Conservation (phyloP, 805 yeast genomes). For the Wickerhamomyces kurtzmanii region DNA sequence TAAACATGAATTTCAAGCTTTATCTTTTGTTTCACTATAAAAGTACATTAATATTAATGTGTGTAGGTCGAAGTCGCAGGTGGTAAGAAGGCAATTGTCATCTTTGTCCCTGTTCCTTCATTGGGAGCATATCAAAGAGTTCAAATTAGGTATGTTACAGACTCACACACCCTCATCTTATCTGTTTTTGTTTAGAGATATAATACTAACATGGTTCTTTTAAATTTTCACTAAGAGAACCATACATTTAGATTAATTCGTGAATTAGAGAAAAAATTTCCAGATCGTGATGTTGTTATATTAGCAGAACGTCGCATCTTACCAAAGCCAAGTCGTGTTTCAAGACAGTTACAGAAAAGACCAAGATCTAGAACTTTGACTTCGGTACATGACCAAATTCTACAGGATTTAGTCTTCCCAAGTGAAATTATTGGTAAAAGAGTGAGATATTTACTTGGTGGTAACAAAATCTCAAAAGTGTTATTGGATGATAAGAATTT, state of each 20-base stretch:
- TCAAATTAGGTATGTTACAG: conserved; percentile 45
- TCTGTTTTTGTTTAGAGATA: too few relatives aligned
- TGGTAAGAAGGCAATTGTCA: conserved; percentile 97
- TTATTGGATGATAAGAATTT: conserved; percentile 97
- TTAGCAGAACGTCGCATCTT: conserved; percentile 99
- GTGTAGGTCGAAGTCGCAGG: conserved; percentile 81
- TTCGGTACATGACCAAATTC: conserved; percentile 96
- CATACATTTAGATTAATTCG: conserved; percentile 88
- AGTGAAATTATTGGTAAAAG: conserved; percentile 99
- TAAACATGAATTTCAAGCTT: conserved; percentile 2
- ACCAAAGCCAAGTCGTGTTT: conserved; percentile 96
- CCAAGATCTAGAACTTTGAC: conserved; percentile 99
- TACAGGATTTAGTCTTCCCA: conserved; percentile 99
- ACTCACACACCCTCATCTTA: too few relatives aligned
- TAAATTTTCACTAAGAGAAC: too few relatives aligned
- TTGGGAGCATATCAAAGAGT: conserved; percentile 91
- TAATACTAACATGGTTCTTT: too few relatives aligned
- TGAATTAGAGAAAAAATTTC: conserved; percentile 99
- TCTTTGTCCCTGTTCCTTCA: conserved; percentile 97
- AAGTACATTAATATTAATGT: conserved; percentile 9
- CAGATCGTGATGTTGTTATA: conserved; percentile 99
- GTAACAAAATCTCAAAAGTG: conserved; percentile 96
- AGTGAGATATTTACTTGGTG: conserved; percentile 98
- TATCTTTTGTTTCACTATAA: neutral
- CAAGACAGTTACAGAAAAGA: conserved; percentile 95